Evolutionary conservation across 495 filamentous ascomycete genomes (phyloP), one percentile per base, ranked within the genome.

Genomic region (Aspergillus ellipticus): DNA sequence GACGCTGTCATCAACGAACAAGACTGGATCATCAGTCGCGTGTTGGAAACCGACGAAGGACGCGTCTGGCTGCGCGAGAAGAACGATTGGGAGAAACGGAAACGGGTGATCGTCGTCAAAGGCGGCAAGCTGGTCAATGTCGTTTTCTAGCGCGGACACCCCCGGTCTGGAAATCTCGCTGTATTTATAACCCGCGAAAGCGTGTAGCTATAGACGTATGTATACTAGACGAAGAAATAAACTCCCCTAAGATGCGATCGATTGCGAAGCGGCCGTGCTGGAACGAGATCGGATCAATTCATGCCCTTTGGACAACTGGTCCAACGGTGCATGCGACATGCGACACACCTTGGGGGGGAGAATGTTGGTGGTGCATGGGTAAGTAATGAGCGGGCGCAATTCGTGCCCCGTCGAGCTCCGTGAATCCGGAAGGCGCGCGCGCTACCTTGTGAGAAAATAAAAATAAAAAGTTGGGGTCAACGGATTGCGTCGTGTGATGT

Each of bases 11-110:
- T 58, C 28, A 69, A 68, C 28, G 75, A 76, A 51, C 74, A 78
- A 55, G 72, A 80, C 8, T 88, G 80, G 77, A 70, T 90, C n/a
- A 70, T 87, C 10, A 70, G 59, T 28, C 79, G 78, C 57, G 74
- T 79, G 15, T 42, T 75, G 48, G 69, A 73, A 50, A 79, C 74
- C 15, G 66, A 73, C 9, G 73, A 75, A 55, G 79, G 80, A 4
- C 71, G 67, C 29, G 28, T 63, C 33, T 81, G 77, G 74, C 62
- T 82, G 42, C 67, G 58, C n/a, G 68, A 73, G 58, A 74, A 69
- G 62, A 71, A 77, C 53, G 75, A 78, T 20, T 76, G 74, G 76
- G 72, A 71, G 52, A 77, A 72, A 61, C 65, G 73, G 22, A 62
- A 66, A 43, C 65, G 74, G 42, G 68, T 79, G 9, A 70, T 79